These are phyloP conservation scores for Periconia sp. DNA, from an alignment of 2,329 filamentous ascomycete genomes.

Conservation along the genomic window DNA sequence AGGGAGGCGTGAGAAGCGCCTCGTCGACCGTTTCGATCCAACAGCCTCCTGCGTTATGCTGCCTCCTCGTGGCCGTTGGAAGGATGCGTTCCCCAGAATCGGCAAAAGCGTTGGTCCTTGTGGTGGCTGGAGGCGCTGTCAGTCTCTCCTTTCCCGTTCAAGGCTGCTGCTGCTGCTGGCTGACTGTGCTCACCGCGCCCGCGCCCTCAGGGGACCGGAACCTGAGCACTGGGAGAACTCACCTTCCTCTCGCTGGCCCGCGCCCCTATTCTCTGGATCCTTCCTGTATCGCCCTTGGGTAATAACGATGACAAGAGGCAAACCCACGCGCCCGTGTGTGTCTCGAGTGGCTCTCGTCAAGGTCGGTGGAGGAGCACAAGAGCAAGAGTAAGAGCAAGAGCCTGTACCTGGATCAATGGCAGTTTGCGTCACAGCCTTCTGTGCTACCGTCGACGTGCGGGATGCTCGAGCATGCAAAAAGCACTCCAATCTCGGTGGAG, in stretches of 20 bases:
- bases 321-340: too few relatives aligned
- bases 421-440: constrained; percentile 28
- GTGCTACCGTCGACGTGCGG: constrained; percentile 20
- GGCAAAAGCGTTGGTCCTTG: constrained; percentile 25
- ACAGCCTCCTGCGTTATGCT: too few relatives aligned
- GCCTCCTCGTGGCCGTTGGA: constrained; percentile 12
- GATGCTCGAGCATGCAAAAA: too few relatives aligned
- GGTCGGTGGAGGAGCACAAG: not conserved
- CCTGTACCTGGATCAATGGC: not conserved
- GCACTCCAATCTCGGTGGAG: too few relatives aligned
- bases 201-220: constrained; percentile 14
- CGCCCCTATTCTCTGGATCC: constrained; percentile 19
- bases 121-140: constrained; percentile 24
- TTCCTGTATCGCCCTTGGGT: constrained; percentile 10
- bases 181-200: constrained; percentile 30
- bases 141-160: constrained; percentile 11
- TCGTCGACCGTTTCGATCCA: too few relatives aligned
- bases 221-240: constrained; percentile 10
- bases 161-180: constrained; percentile 20
- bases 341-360: constrained; percentile 5
- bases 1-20: too few relatives aligned
- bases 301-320: too few relatives aligned
- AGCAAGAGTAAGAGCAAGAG: not conserved
- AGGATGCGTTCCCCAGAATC: constrained; percentile 17
- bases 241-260: constrained; percentile 12